phyloP scores from a whole-genome alignment of 2,329 filamentous ascomycete genomes.

The Fusarium coffeatum region DNA sequence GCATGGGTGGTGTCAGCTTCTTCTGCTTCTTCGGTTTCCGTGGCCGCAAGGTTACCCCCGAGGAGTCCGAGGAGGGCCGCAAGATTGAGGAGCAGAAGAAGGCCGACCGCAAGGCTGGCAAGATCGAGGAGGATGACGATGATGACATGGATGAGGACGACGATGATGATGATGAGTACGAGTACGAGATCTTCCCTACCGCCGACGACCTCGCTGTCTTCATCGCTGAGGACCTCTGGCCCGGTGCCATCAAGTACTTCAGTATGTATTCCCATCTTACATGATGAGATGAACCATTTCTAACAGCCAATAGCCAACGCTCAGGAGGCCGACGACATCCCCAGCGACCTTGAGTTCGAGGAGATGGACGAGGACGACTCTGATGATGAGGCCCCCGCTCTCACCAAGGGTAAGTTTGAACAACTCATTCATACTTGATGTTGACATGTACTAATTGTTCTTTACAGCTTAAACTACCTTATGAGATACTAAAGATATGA shows the following conservation, averaged over 20 bases:
- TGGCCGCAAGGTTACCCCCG: constrained; percentile 75
- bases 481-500: constrained; percentile 22
- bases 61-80: constrained; percentile 73
- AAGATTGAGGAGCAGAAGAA: constrained; percentile 71
- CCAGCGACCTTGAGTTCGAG: constrained; percentile 75
- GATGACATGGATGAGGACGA: constrained; percentile 65
- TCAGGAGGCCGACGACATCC: constrained; percentile 72
- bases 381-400: constrained; percentile 53
- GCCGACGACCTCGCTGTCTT: constrained; percentile 85
- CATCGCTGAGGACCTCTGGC: constrained; percentile 89
- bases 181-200: constrained; percentile 86
- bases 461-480: constrained; percentile 36
- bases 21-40: constrained; percentile 90
- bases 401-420: constrained; percentile 59
- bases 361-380: constrained; percentile 62
- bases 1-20: constrained; percentile 78
- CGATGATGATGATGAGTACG: constrained; percentile 71
- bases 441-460: constrained; percentile 33
- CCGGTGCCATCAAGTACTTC: constrained; percentile 89
- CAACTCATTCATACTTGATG: not conserved
- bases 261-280: constrained; percentile 67
- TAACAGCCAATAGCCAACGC: constrained; percentile 60
- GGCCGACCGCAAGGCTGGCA: constrained; percentile 60
- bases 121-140: constrained; percentile 57
- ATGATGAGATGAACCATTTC: constrained; percentile 15